Conservation (phyloP, 169 alveolate genomes). For the Cryptosporidium bovis region DNA sequence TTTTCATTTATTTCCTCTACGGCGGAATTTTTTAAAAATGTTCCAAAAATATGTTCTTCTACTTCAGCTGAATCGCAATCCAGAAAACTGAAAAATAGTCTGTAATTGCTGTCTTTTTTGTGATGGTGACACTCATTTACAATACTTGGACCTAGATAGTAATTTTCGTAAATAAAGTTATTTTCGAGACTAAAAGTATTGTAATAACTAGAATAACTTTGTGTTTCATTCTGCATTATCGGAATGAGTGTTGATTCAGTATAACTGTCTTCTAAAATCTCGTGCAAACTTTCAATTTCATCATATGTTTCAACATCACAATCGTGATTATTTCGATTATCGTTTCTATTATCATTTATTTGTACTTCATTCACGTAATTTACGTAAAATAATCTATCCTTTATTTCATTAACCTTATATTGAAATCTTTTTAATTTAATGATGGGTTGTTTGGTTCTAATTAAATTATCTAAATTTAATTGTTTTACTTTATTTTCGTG, state of each 20-base stretch:
- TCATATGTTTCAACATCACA: too few relatives aligned
- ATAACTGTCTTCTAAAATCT: too few relatives aligned
- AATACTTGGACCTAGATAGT: too few relatives aligned
- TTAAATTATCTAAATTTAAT: constrained; percentile 4
- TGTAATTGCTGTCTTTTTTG: not conserved
- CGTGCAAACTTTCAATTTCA: too few relatives aligned
- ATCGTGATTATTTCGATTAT: too few relatives aligned
- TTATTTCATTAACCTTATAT: not conserved
- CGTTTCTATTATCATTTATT: too few relatives aligned
- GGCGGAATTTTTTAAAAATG: not conserved
- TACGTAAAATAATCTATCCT: not conserved
- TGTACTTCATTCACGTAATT: not conserved
- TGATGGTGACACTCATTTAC: not conserved
- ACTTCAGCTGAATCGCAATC: not conserved
- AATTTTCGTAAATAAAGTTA: too few relatives aligned
- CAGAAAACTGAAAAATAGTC: not conserved
- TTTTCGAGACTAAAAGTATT: too few relatives aligned
- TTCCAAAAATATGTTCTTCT: not conserved
- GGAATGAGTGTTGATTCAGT: too few relatives aligned
- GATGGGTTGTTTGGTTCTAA: not conserved
- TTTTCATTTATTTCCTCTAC: too few relatives aligned
- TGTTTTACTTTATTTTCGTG: not conserved
- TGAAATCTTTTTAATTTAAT: not conserved
- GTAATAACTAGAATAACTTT: too few relatives aligned
- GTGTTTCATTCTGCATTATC: too few relatives aligned